Evolutionary conservation across 345 rosid species (phyloP).

Genomic region (Camelina hispida): DNA sequence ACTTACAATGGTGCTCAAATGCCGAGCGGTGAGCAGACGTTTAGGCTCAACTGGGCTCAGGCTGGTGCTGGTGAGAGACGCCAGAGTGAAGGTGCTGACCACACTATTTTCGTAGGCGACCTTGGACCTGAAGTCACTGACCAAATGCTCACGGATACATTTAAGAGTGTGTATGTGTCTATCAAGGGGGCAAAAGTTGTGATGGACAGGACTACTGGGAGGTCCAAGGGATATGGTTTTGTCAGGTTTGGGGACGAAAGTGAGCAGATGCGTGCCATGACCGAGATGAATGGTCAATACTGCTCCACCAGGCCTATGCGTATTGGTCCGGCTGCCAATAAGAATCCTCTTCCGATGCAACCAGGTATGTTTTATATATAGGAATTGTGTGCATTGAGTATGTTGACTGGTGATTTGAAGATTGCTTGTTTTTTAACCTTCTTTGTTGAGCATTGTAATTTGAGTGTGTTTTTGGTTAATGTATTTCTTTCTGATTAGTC

Average conservation of each 20-base stretch:
- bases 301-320: conserved; percentile 92
- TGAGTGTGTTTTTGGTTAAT: conserved; percentile 40
- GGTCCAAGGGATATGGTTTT: conserved; percentile 97
- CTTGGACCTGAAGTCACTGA: conserved; percentile 90
- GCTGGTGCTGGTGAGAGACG: conserved; percentile 91
- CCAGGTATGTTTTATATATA: conserved; percentile 58
- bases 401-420: conserved; percentile 1
- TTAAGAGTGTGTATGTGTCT: conserved; percentile 62
- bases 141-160: conserved; percentile 70
- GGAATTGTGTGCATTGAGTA: not conserved
- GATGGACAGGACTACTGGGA: conserved; percentile 83
- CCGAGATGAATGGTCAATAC: conserved; percentile 89
- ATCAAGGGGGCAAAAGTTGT: conserved; percentile 95
- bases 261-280: conserved; percentile 89
- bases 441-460: conserved; percentile 18
- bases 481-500: conserved; percentile 15
- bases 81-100: conserved; percentile 75
- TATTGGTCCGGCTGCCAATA: conserved; percentile 88
- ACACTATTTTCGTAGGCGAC: conserved; percentile 90
- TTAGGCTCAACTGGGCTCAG: conserved; percentile 91
- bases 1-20: conserved; percentile 71
- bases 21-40: conserved; percentile 78
- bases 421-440: conserved; percentile 14
- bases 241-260: conserved; percentile 84
- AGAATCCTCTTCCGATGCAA: conserved; percentile 66